Percentiles rank a stretch among this genome's conserved stretches.
These are phyloP conservation scores for Hapsidospora chrysogenum DNA, from an alignment of 495 filamentous ascomycete genomes.

Conservation along the genomic window DNA sequence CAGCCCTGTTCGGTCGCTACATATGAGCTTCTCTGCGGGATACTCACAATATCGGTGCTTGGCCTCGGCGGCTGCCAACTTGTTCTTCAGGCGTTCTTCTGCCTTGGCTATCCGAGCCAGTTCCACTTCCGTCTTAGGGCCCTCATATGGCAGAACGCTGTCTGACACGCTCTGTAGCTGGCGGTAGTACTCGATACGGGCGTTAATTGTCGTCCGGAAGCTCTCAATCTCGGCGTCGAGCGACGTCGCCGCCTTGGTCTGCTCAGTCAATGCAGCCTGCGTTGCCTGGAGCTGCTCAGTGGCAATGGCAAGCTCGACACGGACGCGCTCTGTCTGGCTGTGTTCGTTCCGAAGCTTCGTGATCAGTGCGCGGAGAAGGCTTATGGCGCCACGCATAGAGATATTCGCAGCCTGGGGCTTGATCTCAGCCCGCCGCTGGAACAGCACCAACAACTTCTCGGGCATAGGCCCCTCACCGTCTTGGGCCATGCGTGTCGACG, in stretches of 20 bases:
- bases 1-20: not conserved
- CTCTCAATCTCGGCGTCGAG: slow-evolving; percentile 60
- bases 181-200: slow-evolving; percentile 70
- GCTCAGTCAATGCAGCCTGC: slow-evolving; percentile 42
- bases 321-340: slow-evolving; percentile 44
- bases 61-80: slow-evolving; percentile 42
- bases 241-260: slow-evolving; percentile 41
- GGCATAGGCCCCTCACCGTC: slow-evolving; percentile 57
- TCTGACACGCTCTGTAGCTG: slow-evolving; percentile 83
- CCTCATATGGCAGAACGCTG: slow-evolving; percentile 57
- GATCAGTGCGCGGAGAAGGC: slow-evolving; percentile 46
- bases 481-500: slow-evolving; percentile 37
- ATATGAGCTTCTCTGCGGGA: not conserved
- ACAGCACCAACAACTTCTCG: slow-evolving; percentile 43
- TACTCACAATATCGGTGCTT: slow-evolving; percentile 54
- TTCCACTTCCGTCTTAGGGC: slow-evolving; percentile 17
- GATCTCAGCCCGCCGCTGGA: slow-evolving; percentile 35
- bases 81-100: slow-evolving; percentile 32
- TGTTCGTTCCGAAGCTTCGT: slow-evolving; percentile 44
- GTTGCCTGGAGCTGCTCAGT: slow-evolving; percentile 32
- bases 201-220: slow-evolving; percentile 64
- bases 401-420: slow-evolving; percentile 36
- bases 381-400: slow-evolving; percentile 53
- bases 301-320: slow-evolving; percentile 45
- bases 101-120: slow-evolving; percentile 12